Conservation (phyloP, 164 flowering plant species). For the Magnolia changhungtana region DNA sequence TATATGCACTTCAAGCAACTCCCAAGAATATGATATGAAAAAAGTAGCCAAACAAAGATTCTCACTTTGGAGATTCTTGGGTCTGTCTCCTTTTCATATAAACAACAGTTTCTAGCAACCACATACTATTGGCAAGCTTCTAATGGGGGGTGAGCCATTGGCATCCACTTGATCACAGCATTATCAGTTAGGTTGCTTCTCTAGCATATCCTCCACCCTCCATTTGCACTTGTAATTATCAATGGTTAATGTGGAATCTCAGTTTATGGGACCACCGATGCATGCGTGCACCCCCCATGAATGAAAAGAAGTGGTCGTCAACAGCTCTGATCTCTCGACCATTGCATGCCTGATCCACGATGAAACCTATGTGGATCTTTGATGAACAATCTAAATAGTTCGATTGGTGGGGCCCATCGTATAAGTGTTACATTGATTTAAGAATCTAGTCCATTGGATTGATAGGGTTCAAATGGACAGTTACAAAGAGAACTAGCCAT, state of each 20-base stretch:
- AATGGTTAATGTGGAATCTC: not conserved
- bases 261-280: not conserved
- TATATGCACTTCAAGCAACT: not conserved
- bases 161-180: constrained; percentile 8
- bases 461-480: too few relatives aligned
- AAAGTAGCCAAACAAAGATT: constrained; percentile 10
- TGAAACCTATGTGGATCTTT: too few relatives aligned
- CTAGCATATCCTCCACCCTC: not conserved
- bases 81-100: not conserved
- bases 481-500: too few relatives aligned
- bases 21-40: not conserved
- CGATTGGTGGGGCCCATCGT: too few relatives aligned
- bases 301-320: not conserved
- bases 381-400: too few relatives aligned
- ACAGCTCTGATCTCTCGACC: too few relatives aligned
- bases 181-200: not conserved
- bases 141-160: not conserved
- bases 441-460: too few relatives aligned
- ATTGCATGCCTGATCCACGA: too few relatives aligned
- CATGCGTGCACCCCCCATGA: not conserved
- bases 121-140: not conserved
- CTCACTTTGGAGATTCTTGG: constrained; percentile 8
- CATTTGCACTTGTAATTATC: constrained; percentile 6
- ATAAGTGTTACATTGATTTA: too few relatives aligned
- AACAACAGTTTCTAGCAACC: not conserved